Percentiles rank a stretch among this genome's conserved stretches.
phyloP scores from a whole-genome alignment of 768 basidiomycete species.

The Xerocomellus dryophilus region DNA sequence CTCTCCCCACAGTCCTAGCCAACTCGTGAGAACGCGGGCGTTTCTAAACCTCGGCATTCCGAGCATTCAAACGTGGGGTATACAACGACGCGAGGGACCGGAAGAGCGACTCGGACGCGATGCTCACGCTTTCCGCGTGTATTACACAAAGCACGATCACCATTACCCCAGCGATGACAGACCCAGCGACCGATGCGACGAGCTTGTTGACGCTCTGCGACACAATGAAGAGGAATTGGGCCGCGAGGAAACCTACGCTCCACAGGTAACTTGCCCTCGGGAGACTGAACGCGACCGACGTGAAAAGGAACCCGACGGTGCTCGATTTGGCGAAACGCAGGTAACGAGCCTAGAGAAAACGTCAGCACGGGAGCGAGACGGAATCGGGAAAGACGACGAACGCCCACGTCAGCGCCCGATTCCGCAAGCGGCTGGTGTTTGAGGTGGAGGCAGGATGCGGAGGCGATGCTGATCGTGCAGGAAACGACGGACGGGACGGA shows the following conservation, averaged over 20 bases:
- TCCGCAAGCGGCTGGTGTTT: conserved; percentile 22
- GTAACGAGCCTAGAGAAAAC: conserved; percentile 29
- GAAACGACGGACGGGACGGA: conserved; percentile 23
- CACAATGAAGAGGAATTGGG: conserved; percentile 26
- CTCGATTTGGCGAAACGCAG: conserved; percentile 34
- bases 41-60: conserved; percentile 12
- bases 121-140: conserved; percentile 10
- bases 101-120: neutral
- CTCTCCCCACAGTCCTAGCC: too few relatives aligned
- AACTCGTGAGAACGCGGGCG: too few relatives aligned
- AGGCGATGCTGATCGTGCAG: conserved; percentile 26
- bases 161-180: conserved; percentile 5
- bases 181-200: conserved; percentile 9
- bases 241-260: conserved; percentile 34
- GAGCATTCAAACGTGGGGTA: conserved; percentile 3
- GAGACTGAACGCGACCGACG: conserved; percentile 50
- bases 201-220: conserved; percentile 10
- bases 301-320: conserved; percentile 44
- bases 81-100: conserved; percentile 1
- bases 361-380: conserved; percentile 6
- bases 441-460: conserved; percentile 29
- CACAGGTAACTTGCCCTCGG: conserved; percentile 54
- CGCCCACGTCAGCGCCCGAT: conserved; percentile 40
- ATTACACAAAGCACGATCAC: conserved; percentile 8
- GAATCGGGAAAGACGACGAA: conserved; percentile 27